Conservation (phyloP, 306 rosid species). For the Astragalus membranaceus region DNA sequence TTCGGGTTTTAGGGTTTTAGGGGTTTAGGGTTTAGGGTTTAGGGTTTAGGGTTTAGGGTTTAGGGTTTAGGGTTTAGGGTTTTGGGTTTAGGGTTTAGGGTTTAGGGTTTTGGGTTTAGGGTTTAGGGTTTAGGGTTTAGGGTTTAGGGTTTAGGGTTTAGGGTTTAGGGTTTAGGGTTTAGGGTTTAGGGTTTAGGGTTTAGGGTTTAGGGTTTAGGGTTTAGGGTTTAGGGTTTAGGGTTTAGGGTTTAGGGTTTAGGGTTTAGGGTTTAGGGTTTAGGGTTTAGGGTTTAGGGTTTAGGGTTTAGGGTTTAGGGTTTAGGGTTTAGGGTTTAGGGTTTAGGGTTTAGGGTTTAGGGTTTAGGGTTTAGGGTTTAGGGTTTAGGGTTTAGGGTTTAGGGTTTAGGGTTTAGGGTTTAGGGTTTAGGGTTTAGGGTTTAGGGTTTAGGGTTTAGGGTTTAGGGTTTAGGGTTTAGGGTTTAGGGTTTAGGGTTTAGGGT, state of each 20-base stretch:
- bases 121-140: too few species aligned
- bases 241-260: background rate
- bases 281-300: background rate
- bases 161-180: too few species aligned
- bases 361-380: background rate
- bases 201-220: too few species aligned
- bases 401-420: background rate
- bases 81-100: too few species aligned
- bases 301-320: background rate
- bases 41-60: too few species aligned
- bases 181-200: too few species aligned
- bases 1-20: too few species aligned
- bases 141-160: too few species aligned
- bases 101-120: too few species aligned
- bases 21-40: too few species aligned
- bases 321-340: background rate
- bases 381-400: background rate
- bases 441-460: background rate
- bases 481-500: background rate
- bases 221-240: too few species aligned
- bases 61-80: too few species aligned
- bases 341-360: background rate
- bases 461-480: background rate
- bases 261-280: background rate
- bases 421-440: background rate